These are phyloP conservation scores for Papilionanthe hybrid DNA, from an alignment of 116 monocot genomes.

Conservation along the genomic window DNA sequence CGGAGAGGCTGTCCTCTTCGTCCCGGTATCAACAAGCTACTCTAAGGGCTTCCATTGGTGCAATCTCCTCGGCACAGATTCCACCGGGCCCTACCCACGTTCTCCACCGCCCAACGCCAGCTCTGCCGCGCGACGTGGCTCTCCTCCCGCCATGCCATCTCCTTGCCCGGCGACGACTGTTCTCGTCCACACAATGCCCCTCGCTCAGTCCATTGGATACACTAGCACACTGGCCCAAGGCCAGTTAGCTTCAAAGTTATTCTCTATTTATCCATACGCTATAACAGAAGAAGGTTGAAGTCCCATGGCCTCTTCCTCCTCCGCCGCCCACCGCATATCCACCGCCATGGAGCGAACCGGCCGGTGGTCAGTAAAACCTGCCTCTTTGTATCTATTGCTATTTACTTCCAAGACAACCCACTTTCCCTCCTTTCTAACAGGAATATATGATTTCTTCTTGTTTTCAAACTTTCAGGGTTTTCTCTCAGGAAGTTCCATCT, in stretches of 20 bases:
- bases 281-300: not conserved
- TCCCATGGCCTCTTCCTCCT: conserved; percentile 12
- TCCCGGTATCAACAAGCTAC: not conserved
- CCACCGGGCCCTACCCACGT: conserved; percentile 4
- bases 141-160: not conserved
- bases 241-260: not conserved
- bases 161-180: not conserved
- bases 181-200: conserved; percentile 1
- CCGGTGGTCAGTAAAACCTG: conserved; percentile 43
- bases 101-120: not conserved
- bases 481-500: conserved; percentile 59
- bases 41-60: not conserved
- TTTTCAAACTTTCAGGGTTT: conserved; percentile 38
- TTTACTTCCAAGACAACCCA: too few relatives aligned
- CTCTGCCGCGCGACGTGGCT: not conserved
- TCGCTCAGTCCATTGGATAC: not conserved
- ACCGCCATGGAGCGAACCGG: conserved; percentile 58
- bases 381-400: too few relatives aligned
- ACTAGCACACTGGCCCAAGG: not conserved
- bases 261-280: not conserved
- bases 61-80: not conserved
- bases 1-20: not conserved
- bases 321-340: conserved; percentile 22
- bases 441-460: not conserved
- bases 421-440: not conserved